Conservation (phyloP, 2,329 filamentous ascomycete genomes). For the Fusarium chlamydosporum region DNA sequence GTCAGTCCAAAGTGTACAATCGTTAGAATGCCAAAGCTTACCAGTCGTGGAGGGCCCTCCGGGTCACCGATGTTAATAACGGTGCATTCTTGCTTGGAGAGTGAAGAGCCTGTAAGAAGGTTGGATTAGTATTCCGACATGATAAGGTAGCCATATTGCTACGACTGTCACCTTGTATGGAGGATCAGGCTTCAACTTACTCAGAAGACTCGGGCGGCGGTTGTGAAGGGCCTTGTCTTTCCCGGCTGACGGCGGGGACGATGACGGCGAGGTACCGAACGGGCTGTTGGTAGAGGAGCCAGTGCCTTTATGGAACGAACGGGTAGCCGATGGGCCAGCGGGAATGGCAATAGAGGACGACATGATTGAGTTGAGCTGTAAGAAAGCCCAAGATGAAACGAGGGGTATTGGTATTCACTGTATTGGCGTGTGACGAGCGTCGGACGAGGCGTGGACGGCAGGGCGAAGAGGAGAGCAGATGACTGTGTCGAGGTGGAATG, state of each 20-base stretch:
- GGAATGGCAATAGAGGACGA: slow-evolving; percentile 80
- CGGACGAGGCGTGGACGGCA: slow-evolving; percentile 29
- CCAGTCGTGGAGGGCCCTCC: slow-evolving; percentile 79
- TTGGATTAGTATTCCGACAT: slow-evolving; percentile 51
- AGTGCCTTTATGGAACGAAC: slow-evolving; percentile 61
- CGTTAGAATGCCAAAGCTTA: slow-evolving; percentile 58
- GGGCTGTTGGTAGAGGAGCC: slow-evolving; percentile 62
- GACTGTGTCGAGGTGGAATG: slow-evolving; percentile 31
- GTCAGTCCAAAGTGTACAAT: neutral
- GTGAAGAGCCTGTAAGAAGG: slow-evolving; percentile 71
- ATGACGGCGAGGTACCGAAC: slow-evolving; percentile 61
- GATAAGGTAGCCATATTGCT: slow-evolving; percentile 30
- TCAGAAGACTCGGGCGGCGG: slow-evolving; percentile 73
- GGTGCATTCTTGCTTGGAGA: slow-evolving; percentile 82
- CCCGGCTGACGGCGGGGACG: slow-evolving; percentile 67
- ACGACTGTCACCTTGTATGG: slow-evolving; percentile 23
- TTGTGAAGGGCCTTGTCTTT: slow-evolving; percentile 66
- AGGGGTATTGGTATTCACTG: slow-evolving; percentile 36
- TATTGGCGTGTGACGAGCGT: slow-evolving; percentile 35
- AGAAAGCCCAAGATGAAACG: slow-evolving; percentile 35
- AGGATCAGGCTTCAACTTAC: slow-evolving; percentile 57
- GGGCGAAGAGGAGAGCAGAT: slow-evolving; percentile 7
- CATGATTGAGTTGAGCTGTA: slow-evolving; percentile 58
- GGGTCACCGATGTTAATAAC: slow-evolving; percentile 83
- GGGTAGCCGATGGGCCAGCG: slow-evolving; percentile 56